Conservation (phyloP, 441 rosid genomes). For the Pelargonium citronellum region DNA sequence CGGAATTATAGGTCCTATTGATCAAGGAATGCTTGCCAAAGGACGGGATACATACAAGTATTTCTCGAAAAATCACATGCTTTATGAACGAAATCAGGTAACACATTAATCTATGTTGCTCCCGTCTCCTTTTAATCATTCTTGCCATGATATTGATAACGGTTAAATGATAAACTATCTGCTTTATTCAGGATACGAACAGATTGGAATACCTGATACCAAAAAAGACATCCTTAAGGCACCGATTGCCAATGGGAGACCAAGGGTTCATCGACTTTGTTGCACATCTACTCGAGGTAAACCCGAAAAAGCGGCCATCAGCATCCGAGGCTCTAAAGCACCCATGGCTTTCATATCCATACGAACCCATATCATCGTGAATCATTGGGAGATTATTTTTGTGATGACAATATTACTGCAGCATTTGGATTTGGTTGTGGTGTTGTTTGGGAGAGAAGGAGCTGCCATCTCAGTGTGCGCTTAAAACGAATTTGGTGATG, state of each 20-base stretch:
- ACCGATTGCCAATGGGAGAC: conserved; percentile 91
- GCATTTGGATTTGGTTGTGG: neutral
- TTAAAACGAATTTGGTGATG: no score
- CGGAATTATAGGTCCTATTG: conserved; percentile 72
- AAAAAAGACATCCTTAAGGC: conserved; percentile 78
- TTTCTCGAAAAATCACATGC: conserved; percentile 83
- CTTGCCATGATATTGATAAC: no score
- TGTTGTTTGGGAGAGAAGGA: neutral
- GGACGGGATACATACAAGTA: conserved; percentile 90
- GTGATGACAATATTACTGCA: neutral
- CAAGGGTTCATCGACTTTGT: conserved; percentile 90
- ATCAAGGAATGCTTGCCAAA: conserved; percentile 73
- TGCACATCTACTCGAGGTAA: conserved; percentile 68
- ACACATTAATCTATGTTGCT: neutral
- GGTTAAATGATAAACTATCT: no score
- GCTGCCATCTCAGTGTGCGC: neutral
- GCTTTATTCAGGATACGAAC: conserved; percentile 58
- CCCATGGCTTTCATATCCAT: conserved; percentile 82
- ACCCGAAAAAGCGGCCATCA: conserved; percentile 90
- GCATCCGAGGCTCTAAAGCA: conserved; percentile 83
- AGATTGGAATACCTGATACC: conserved; percentile 80
- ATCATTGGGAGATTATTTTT: conserved; percentile 16
- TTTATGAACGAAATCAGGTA: conserved; percentile 94
- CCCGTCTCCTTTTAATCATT: no score
- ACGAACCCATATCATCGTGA: conserved; percentile 88